Evolutionary conservation across 805 yeast genomes (phyloP).

Genomic region (Kluyveromyces aestuarii): DNA sequence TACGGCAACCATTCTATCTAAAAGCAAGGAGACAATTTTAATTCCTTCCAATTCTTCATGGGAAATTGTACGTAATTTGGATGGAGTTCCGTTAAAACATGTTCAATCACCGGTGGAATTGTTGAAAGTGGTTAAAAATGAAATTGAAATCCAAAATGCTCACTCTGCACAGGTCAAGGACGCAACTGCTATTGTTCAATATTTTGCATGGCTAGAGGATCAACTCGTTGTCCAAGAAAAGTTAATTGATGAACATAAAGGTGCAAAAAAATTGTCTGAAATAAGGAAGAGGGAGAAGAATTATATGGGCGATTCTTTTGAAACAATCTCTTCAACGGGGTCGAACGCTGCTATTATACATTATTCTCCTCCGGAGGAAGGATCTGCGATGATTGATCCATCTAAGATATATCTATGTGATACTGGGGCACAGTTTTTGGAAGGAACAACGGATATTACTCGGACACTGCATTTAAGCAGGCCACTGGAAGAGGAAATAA

Average conservation of each 20-base stretch:
- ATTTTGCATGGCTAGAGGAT: constrained; percentile 75
- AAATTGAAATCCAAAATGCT: constrained; percentile 62
- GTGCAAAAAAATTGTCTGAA: constrained; percentile 47
- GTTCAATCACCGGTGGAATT: constrained; percentile 53
- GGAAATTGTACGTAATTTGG: constrained; percentile 51
- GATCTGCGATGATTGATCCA: constrained; percentile 53
- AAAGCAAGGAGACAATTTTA: constrained; percentile 30
- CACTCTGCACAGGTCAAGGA: constrained; percentile 74
- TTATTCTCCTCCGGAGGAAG: constrained; percentile 57
- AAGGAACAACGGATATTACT: constrained; percentile 96
- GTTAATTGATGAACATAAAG: constrained; percentile 55
- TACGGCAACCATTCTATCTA: constrained; percentile 13
- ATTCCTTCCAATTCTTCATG: constrained; percentile 56
- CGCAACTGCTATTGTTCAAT: constrained; percentile 65
- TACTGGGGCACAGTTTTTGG: constrained; percentile 85
- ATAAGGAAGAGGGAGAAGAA: constrained; percentile 46
- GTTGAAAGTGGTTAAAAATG: constrained; percentile 70
- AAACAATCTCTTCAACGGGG: constrained; percentile 69
- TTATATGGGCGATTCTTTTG: constrained; percentile 64
- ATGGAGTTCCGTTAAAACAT: constrained; percentile 30
- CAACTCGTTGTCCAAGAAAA: constrained; percentile 35
- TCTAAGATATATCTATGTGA: constrained; percentile 68
- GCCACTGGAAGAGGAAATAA: constrained; percentile 49
- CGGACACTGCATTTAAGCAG: constrained; percentile 65
- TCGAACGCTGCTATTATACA: constrained; percentile 69